Conservation (phyloP, 148 eudicot species). For the Amaranthus hypochondriacus region DNA sequence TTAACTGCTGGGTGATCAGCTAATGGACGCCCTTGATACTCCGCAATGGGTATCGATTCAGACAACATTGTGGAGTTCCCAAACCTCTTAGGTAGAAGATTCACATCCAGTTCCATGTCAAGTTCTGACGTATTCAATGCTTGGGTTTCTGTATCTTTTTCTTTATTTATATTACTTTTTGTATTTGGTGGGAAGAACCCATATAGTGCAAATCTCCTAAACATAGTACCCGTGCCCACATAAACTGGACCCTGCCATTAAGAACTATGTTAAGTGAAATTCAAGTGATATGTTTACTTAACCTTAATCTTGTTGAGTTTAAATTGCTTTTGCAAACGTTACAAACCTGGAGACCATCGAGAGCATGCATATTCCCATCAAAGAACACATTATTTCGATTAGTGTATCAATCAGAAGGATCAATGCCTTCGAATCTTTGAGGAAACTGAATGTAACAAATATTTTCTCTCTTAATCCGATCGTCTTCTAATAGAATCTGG, state of each 20-base stretch:
- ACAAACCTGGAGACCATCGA: conserved; percentile 80
- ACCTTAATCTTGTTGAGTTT: too few species aligned
- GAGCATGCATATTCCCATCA: conserved; percentile 95
- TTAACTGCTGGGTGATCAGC: conserved; percentile 92
- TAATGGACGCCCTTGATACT: conserved; percentile 83
- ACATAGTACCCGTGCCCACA: conserved; percentile 92
- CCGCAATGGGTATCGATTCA: conserved; percentile 79
- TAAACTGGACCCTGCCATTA: conserved; percentile 74
- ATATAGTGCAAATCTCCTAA: conserved; percentile 83
- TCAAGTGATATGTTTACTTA: too few species aligned
- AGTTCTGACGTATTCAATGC: conserved; percentile 58
- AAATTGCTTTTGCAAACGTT: too few species aligned
- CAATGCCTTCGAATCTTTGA: conserved; percentile 95
- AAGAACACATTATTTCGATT: conserved; percentile 93
- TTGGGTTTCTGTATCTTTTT: conserved; percentile 35
- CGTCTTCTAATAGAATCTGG: conserved; percentile 81
- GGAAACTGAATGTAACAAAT: conserved; percentile 96
- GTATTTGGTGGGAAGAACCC: conserved; percentile 86
- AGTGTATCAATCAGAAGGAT: conserved; percentile 88
- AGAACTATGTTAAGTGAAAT: background rate
- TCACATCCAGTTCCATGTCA: conserved; percentile 74
- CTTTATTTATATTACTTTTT: conserved; percentile 22
- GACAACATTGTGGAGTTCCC: conserved; percentile 79
- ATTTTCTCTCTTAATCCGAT: conserved; percentile 89
- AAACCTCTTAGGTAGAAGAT: conserved; percentile 72